phyloP scores from a whole-genome alignment of 1,284 basidiomycete genomes.

The Marasmius fiardii region DNA sequence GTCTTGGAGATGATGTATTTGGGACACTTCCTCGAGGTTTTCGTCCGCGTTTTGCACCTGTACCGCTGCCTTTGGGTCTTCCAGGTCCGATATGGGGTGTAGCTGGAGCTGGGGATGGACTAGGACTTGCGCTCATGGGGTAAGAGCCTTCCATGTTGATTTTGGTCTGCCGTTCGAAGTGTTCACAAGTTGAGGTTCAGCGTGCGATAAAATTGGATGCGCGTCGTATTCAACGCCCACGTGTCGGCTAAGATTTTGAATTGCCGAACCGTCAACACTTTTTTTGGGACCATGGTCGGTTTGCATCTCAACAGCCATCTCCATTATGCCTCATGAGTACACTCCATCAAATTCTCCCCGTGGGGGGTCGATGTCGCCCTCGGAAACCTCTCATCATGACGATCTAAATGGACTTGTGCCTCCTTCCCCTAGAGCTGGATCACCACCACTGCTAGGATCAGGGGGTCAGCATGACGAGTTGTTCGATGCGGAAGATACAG shows the following conservation, averaged over 20 bases:
- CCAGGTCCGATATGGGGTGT: conserved; percentile 25
- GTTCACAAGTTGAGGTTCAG: neutral
- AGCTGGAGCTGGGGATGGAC: conserved; percentile 19
- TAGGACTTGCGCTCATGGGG: conserved; percentile 10
- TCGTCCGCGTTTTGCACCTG: conserved; percentile 55
- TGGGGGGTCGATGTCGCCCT: neutral
- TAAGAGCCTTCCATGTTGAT: conserved; percentile 10
- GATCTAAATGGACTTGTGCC: neutral
- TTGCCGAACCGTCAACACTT: too few relatives aligned
- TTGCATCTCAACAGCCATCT: too few relatives aligned
- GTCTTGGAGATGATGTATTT: conserved; percentile 24
- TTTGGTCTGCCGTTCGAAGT: neutral
- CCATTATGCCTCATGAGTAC: conserved; percentile 10
- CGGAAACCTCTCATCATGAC: neutral
- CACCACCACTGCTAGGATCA: conserved; percentile 20
- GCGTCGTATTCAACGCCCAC: too few relatives aligned
- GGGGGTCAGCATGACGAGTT: conserved; percentile 23
- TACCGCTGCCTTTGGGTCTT: conserved; percentile 32
- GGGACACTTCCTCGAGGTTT: conserved; percentile 46
- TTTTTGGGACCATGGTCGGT: too few relatives aligned
- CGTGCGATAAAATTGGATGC: too few relatives aligned
- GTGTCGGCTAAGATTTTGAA: too few relatives aligned
- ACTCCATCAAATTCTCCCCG: neutral
- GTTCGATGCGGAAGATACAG: conserved; percentile 41
- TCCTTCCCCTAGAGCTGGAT: conserved; percentile 16